Evolutionary conservation across 2,329 filamentous ascomycete species (phyloP).

Genomic region (Fusarium chlamydosporum): DNA sequence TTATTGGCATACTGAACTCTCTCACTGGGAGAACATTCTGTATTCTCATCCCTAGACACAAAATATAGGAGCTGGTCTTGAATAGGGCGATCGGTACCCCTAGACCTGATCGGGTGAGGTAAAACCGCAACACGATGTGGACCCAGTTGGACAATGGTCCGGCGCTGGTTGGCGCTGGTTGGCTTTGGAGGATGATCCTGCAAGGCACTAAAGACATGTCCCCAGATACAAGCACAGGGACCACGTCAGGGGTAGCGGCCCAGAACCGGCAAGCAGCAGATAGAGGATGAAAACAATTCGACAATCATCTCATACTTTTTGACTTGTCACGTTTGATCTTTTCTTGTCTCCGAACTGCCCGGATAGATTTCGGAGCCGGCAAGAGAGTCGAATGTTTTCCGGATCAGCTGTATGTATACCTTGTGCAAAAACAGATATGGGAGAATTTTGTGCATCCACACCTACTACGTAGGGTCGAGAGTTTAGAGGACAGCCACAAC

Average conservation of each 20-base stretch:
- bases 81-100: conserved; percentile 42
- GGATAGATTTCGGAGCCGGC: conserved; percentile 36
- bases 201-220: conserved; percentile 41
- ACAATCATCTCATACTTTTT: conserved; percentile 8
- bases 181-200: conserved; percentile 47
- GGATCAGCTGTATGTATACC: conserved; percentile 13
- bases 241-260: conserved; percentile 46
- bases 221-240: conserved; percentile 34
- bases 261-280: conserved; percentile 27
- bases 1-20: neutral
- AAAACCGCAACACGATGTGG: conserved; percentile 46
- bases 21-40: neutral
- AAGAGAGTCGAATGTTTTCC: conserved; percentile 13
- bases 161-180: conserved; percentile 47
- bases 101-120: conserved; percentile 45
- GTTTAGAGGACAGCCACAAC: conserved; percentile 34
- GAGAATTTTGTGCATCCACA: neutral
- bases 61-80: conserved; percentile 24
- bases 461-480: conserved; percentile 28
- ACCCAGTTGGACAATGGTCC: conserved; percentile 35
- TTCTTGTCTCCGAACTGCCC: conserved; percentile 23
- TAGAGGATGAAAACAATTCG: conserved; percentile 25
- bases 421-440: conserved; percentile 14
- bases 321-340: conserved; percentile 22
- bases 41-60: conserved; percentile 3